Percentiles rank a stretch among this genome's conserved stretches.
Conservation (phyloP, 257 asterid genomes). For the Penstemon eatonii region DNA sequence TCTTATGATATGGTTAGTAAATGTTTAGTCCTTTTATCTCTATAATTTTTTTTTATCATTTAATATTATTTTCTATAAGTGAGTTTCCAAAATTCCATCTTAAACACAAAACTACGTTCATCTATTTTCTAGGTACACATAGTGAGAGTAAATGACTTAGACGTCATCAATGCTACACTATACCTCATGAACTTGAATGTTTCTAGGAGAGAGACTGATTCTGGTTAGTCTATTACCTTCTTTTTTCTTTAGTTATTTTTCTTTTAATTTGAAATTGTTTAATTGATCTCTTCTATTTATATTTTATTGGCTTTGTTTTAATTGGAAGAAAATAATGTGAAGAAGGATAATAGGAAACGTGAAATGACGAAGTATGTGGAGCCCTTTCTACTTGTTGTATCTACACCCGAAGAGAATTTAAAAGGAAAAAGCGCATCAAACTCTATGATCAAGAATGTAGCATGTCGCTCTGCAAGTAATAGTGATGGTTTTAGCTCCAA, state of each 20-base stretch:
- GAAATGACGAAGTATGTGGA: constrained; percentile 49
- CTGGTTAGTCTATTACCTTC: constrained; percentile 41
- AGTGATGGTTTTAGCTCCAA: constrained; percentile 41
- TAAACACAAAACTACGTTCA: too few species aligned
- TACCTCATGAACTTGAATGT: constrained; percentile 60
- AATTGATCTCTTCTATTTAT: constrained; percentile 26
- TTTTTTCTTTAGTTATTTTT: constrained; percentile 11
- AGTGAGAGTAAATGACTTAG: constrained; percentile 63
- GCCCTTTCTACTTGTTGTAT: constrained; percentile 39
- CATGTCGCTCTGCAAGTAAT: constrained; percentile 33
- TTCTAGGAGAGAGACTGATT: constrained; percentile 33
- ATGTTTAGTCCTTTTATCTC: too few species aligned
- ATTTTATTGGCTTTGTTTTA: constrained; percentile 18
- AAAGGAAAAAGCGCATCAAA: constrained; percentile 27
- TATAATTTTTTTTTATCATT: too few species aligned
- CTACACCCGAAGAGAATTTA: constrained; percentile 28
- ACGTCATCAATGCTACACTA: constrained; percentile 65
- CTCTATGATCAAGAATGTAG: constrained; percentile 25
- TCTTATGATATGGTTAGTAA: too few species aligned
- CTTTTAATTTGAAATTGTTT: constrained; percentile 10
- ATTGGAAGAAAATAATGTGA: constrained; percentile 38
- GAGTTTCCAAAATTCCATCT: too few species aligned
- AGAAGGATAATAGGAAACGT: constrained; percentile 52
- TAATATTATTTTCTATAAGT: too few species aligned
- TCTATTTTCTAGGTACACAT: constrained; percentile 62